Conservation (phyloP, 2,329 filamentous ascomycete species). For the Diplodia mutila region DNA sequence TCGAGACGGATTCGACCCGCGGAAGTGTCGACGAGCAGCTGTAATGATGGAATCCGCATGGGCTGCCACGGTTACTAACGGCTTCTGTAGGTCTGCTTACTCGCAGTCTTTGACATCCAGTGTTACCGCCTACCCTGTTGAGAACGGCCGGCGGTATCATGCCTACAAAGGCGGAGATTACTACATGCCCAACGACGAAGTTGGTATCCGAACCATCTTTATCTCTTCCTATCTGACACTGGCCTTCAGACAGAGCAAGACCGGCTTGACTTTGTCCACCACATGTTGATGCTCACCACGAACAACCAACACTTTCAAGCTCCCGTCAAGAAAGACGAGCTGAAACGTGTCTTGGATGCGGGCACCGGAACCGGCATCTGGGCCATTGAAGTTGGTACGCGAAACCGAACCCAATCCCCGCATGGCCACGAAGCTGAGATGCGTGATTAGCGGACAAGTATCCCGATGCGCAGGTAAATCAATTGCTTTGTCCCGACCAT, state of each 20-base stretch:
- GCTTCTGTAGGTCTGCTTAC: slow-evolving; percentile 9
- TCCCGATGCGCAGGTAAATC: background rate
- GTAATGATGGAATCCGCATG: slow-evolving; percentile 23
- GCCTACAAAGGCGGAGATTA: slow-evolving; percentile 33
- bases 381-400: slow-evolving; percentile 32
- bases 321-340: slow-evolving; percentile 26
- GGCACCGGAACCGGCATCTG: slow-evolving; percentile 39
- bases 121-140: slow-evolving; percentile 30
- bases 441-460: slow-evolving; percentile 1
- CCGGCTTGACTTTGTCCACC: slow-evolving; percentile 36
- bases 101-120: slow-evolving; percentile 21
- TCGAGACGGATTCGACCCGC: slow-evolving; percentile 29
- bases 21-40: slow-evolving; percentile 30
- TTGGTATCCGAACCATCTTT: background rate
- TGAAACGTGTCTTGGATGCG: slow-evolving; percentile 31
- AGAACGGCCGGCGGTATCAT: slow-evolving; percentile 37
- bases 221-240: background rate
- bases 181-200: slow-evolving; percentile 33
- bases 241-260: slow-evolving; percentile 39
- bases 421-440: background rate
- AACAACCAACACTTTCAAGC: slow-evolving; percentile 34
- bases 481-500: background rate
- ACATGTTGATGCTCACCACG: slow-evolving; percentile 34
- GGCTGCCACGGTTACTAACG: background rate
- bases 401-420: background rate